These are phyloP conservation scores for Trapa incisa DNA, from an alignment of 345 rosid genomes.

Conservation along the genomic window DNA sequence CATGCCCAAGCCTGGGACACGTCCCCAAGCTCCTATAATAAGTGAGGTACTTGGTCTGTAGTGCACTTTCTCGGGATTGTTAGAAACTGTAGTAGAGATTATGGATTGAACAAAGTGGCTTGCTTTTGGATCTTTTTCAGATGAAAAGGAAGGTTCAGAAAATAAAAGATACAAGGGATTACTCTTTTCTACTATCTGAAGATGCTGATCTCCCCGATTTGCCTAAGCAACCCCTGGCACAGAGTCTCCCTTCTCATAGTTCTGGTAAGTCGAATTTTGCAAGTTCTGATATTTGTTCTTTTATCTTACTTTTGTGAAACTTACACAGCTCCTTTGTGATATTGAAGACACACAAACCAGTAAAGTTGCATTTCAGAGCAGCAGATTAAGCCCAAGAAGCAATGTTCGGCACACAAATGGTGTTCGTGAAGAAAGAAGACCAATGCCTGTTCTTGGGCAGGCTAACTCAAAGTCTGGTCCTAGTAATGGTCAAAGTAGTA, in stretches of 20 bases:
- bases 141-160: constrained; percentile 46
- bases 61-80: constrained; percentile 5
- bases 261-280: constrained; percentile 45
- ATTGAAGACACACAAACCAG: constrained; percentile 63
- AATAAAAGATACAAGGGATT: constrained; percentile 71
- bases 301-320: constrained; percentile 21
- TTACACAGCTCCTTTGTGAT: constrained; percentile 58
- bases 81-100: constrained; percentile 1
- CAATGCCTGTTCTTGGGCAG: constrained; percentile 24
- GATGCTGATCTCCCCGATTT: constrained; percentile 59
- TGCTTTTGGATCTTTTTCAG: constrained; percentile 20
- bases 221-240: constrained; percentile 30
- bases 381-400: constrained; percentile 31
- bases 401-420: constrained; percentile 31
- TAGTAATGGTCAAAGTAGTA: constrained; percentile 23
- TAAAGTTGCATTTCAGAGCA: constrained; percentile 35
- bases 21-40: constrained; percentile 22
- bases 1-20: constrained; percentile 25
- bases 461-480: constrained; percentile 23
- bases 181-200: constrained; percentile 72
- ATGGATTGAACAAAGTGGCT: background rate
- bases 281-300: background rate
- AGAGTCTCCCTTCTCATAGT: constrained; percentile 23
- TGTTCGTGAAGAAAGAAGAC: constrained; percentile 39
- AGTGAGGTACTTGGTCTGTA: constrained; percentile 31